phyloP scores from a whole-genome alignment of 2,329 filamentous ascomycete species.

The Phyllosticta paracitricarpa region DNA sequence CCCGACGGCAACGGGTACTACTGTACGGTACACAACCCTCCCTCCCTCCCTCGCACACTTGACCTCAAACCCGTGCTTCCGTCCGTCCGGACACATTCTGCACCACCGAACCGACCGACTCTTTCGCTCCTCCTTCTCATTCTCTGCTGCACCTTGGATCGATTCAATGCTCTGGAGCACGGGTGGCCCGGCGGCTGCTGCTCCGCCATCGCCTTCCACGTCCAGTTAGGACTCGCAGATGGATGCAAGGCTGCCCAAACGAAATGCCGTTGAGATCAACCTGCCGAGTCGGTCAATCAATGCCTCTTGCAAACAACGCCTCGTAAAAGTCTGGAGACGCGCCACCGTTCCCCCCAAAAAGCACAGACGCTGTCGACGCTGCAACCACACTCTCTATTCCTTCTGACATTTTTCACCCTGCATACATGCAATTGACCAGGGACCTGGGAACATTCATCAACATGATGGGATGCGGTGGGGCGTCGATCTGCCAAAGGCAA shows the following conservation, averaged over 20 bases:
- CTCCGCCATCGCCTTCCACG: background rate
- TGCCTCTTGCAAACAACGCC: background rate
- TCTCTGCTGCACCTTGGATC: background rate
- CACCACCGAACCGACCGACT: background rate
- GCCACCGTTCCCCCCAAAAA: background rate
- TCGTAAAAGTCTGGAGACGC: background rate
- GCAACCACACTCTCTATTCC: background rate
- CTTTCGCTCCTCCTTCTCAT: background rate
- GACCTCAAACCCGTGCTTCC: background rate
- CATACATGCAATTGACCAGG: background rate
- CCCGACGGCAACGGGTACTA: too few relatives aligned
- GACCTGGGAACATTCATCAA: background rate
- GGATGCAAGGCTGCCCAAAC: background rate
- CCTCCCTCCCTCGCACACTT: background rate
- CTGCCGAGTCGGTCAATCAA: background rate
- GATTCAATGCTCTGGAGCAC: background rate
- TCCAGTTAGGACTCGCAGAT: background rate
- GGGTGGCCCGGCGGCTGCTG: background rate
- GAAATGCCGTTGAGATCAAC: background rate
- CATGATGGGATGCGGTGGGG: background rate
- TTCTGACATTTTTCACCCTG: too few relatives aligned
- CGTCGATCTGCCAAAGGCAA: background rate
- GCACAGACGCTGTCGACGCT: background rate
- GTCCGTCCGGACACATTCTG: background rate
- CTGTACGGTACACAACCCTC: background rate